These are phyloP conservation scores for Neopestalotiopsis sp. DNA, from an alignment of 2,329 filamentous ascomycete species.

Conservation along the genomic window DNA sequence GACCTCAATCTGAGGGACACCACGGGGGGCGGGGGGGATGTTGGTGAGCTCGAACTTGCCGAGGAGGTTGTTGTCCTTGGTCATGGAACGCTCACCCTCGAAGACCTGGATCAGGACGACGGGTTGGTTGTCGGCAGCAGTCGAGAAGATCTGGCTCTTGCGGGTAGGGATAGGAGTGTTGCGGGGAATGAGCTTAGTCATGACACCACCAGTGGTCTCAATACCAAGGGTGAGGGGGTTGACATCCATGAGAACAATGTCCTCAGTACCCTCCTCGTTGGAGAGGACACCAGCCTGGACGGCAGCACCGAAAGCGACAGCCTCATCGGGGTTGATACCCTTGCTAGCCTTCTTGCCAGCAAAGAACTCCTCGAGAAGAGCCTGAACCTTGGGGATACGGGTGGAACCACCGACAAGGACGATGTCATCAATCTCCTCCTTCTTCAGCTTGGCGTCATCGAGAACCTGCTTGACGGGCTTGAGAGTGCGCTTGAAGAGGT, in stretches of 20 bases:
- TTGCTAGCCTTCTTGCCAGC: constrained; percentile 95
- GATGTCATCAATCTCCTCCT: constrained; percentile 92
- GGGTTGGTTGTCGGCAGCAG: constrained; percentile 94
- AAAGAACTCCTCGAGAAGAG: constrained; percentile 95
- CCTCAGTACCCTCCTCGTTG: constrained; percentile 80
- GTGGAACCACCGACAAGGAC: constrained; percentile 98
- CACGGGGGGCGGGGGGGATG: constrained; percentile 92
- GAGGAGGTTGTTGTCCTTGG: constrained; percentile 95
- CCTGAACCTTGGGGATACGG: constrained; percentile 97
- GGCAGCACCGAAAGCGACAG: constrained; percentile 95
- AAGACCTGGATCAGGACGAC: constrained; percentile 94
- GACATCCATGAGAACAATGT: constrained; percentile 93
- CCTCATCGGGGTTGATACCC: constrained; percentile 99
- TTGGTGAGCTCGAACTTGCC: constrained; percentile 98
- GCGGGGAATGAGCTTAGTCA: constrained; percentile 95
- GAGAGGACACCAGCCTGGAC: constrained; percentile 96
- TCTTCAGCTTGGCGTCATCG: constrained; percentile 97
- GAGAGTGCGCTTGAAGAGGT: constrained; percentile 98
- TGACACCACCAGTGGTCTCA: constrained; percentile 95
- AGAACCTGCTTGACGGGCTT: constrained; percentile 99
- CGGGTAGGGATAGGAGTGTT: constrained; percentile 94
- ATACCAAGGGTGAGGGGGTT: constrained; percentile 97
- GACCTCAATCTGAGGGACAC: constrained; percentile 97
- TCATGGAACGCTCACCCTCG: constrained; percentile 92
- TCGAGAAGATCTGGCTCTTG: constrained; percentile 98